Base-by-base conservation (phyloP, 2,329 filamentous ascomycete genomes). In the Ploettnerulaceae sp. region DNA sequence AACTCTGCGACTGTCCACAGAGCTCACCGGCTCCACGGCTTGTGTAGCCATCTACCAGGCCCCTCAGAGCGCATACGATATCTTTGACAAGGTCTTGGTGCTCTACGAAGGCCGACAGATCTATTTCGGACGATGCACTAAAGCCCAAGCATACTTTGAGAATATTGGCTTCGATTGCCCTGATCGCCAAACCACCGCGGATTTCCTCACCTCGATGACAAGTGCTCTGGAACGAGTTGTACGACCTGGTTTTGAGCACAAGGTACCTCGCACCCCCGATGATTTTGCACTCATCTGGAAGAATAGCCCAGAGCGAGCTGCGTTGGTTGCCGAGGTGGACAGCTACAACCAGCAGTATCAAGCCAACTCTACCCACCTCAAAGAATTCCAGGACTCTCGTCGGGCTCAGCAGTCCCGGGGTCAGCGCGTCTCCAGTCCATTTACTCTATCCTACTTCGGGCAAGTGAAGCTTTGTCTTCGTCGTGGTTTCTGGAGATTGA, bases 391-490 rank as follows among this genome's bases (percentile, higher is more conserved):
- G 43, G 53, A 62, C 4, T 67, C 71, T 26, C 67, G 73, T 25
- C 39, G 54, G 41, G 54, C 52, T 11, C 55, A 56, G 33, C 57
- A 62, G 49, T 53, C 53, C 2, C 57, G 51, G 34, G 38, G 52
- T 25, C 49, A 53, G 32, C 52, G 45, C 7, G 42, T 52, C 11
- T 32, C 31, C 9, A 50, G 48, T 28, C 89, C 90, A 0, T 96
- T 84, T 65, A 95, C 88, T 0, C 71, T 95, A 20, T 90, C 87
- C 0, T 86, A 84, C 57, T 42, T 49, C 3, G 81, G 90, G 64
- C 90, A 97, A 66, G 67, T 95, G 51, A 65, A 75, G 48, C 79
- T 96, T n/a, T 95, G 90, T 63, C 72, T 95, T 41, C 81, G 80
- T 72, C 83, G 91, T 62, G 89, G 87, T 11, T 91, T 84, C 70